Base-by-base conservation (phyloP, 352 stramenopile species). In the Phytophthora fragariaefolia region DNA sequence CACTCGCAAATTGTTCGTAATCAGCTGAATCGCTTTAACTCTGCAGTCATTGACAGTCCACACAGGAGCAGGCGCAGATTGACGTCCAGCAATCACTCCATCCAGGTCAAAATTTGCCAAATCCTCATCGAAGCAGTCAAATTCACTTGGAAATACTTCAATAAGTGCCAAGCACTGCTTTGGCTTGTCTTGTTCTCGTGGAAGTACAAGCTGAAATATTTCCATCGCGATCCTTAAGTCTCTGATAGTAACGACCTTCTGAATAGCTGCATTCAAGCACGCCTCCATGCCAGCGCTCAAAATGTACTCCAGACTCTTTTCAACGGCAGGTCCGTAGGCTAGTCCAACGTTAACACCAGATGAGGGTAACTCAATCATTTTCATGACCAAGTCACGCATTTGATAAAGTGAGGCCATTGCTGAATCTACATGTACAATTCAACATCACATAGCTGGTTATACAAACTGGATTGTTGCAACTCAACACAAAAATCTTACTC, bases 151-250 rank as follows among this genome's bases (percentile, higher is more conserved):
- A 24, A 48, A 17, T 7, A 42, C 6, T 20, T 51, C 3, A 17
- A 48, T 15, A 6, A 79, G 34, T n/a, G 66, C 38, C 13, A 71
- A 15, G 7, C 67, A 76, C 30, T 71, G 69, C 12, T 49, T 66
- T 38, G 79, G 69, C 6, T 69, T 38, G 17, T 87, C 72, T 15
- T 57, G 18, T 45, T 45, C 47, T 43, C 66, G 72, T 28, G 81
- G 79, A 1, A 85, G 58, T 6, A 87, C 40, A 5, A 83, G 52
- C 30, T 85, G 66, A 17, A 92, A 46, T 46, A 91, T 90, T 48
- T 88, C 80, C n/a, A 90, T 70, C 17, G 59, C 71, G 47, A 84
- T 57, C 17, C 77, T 77, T 10, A 90, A 64, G 34, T 82, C 74
- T 1, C 73, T 63, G 9, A 72, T 45, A 5, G 61, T 46, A 22